A percentile compares a stretch with the other conserved stretches of the same genome.
These are phyloP conservation scores for Botrytis aclada DNA, from an alignment of 2,329 filamentous ascomycete species.

Conservation along the genomic window DNA sequence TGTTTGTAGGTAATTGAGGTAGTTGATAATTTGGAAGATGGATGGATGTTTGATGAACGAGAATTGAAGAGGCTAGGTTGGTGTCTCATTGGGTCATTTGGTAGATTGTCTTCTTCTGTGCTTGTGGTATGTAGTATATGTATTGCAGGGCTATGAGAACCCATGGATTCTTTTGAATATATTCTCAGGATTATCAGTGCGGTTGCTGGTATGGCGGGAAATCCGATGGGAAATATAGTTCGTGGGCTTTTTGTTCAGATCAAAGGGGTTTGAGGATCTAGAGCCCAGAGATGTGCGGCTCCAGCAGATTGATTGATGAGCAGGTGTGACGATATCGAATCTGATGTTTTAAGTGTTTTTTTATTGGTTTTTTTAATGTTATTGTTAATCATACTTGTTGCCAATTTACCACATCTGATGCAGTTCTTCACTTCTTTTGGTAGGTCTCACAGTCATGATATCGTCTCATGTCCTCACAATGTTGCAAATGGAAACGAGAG, in stretches of 20 bases:
- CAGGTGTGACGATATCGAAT: neutral
- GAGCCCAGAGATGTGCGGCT: neutral
- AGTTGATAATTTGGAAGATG: no score
- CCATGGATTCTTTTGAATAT: accelerated
- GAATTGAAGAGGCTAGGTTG: neutral
- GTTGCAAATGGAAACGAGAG: neutral
- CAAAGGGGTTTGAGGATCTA: no score
- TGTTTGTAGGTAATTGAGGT: no score
- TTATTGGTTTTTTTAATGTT: no score
- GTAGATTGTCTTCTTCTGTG: no score
- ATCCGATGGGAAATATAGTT: no score
- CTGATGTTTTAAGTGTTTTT: no score
- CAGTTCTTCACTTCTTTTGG: neutral
- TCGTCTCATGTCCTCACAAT: neutral
- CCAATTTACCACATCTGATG: neutral
- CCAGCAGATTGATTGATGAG: neutral
- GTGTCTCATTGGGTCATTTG: neutral
- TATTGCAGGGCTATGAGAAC: neutral
- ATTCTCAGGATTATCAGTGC: accelerated
- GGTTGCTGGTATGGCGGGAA: neutral
- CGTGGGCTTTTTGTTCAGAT: neutral
- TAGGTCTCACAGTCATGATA: neutral
- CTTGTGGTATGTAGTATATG: neutral
- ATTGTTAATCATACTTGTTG: neutral
- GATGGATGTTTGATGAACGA: neutral